phyloP scores from a whole-genome alignment of 2,329 filamentous ascomycete genomes.

The Colletotrichum lindemuthianum region DNA sequence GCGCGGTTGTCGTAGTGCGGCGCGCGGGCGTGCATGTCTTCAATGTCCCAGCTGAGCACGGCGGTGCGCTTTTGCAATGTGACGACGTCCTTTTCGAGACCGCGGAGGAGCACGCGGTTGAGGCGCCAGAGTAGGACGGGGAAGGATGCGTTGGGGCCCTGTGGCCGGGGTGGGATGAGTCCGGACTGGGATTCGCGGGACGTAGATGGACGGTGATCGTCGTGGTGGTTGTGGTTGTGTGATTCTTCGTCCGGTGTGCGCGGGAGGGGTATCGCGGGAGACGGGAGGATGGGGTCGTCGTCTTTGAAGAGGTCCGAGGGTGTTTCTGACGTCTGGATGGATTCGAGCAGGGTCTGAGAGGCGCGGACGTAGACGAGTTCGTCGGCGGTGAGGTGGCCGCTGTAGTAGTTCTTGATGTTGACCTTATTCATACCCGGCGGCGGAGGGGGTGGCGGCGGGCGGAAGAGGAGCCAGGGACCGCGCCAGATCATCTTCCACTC shows the following conservation, averaged over 20 bases:
- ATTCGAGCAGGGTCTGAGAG: constrained; percentile 47
- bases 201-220: not conserved
- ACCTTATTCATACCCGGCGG: constrained; percentile 53
- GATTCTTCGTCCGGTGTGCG: constrained; percentile 1
- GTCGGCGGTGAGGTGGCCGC: constrained; percentile 57
- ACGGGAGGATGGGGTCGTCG: constrained; percentile 43
- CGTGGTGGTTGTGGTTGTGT: constrained; percentile 12
- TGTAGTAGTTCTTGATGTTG: constrained; percentile 59
- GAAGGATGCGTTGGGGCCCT: constrained; percentile 52
- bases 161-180: constrained; percentile 45
- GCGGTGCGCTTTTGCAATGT: constrained; percentile 56
- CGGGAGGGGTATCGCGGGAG: constrained; percentile 41
- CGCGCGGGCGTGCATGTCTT: constrained; percentile 59
- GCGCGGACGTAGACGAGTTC: constrained; percentile 52
- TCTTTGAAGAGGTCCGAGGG: constrained; percentile 42
- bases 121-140: constrained; percentile 52
- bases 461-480: constrained; percentile 57
- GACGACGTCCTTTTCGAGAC: constrained; percentile 60
- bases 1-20: constrained; percentile 63
- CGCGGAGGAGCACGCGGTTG: constrained; percentile 55
- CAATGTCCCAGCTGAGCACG: constrained; percentile 58
- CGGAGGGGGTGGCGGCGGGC: constrained; percentile 48
- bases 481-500: constrained; percentile 58
- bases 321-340: constrained; percentile 43
- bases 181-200: constrained; percentile 32